Conservation (phyloP, 768 basidiomycete species). For the Hemileccinum rubropunctum region DNA sequence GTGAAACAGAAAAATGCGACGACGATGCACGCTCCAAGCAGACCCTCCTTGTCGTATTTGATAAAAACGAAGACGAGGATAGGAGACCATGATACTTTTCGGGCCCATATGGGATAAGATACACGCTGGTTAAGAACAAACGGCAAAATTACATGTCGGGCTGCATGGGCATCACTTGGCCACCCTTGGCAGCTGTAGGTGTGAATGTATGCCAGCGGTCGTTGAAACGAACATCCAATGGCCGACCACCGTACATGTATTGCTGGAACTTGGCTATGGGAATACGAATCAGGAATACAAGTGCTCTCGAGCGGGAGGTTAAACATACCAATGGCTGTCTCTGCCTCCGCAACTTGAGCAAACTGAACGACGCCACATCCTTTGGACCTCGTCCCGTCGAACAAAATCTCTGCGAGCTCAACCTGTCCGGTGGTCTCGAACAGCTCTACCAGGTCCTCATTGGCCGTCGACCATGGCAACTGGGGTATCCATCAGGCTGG, state of each 20-base stretch:
- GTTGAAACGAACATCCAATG: constrained; percentile 90
- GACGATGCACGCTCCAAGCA: background rate
- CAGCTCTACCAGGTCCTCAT: constrained; percentile 96
- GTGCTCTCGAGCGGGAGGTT: background rate
- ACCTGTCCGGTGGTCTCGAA: constrained; percentile 98
- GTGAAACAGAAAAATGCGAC: background rate
- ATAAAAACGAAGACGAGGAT: background rate
- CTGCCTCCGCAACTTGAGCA: constrained; percentile 79
- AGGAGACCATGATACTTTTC: background rate
- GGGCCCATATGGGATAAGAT: background rate
- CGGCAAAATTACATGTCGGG: constrained; percentile 40
- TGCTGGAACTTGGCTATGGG: constrained; percentile 84
- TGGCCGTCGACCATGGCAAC: constrained; percentile 99
- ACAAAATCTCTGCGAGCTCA: constrained; percentile 91
- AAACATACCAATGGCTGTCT: constrained; percentile 82
- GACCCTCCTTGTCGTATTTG: background rate
- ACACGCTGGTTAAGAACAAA: background rate
- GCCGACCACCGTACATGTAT: constrained; percentile 93
- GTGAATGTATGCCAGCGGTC: constrained; percentile 95
- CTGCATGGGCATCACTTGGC: constrained; percentile 66
- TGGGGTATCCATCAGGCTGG: constrained; percentile 29
- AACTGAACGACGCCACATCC: constrained; percentile 97
- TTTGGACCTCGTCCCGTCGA: constrained; percentile 89
- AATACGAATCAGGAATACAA: background rate
- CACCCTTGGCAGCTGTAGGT: constrained; percentile 85